These are phyloP conservation scores for Cryptococcus sp. DNA, from an alignment of 1,284 basidiomycete genomes.

Conservation along the genomic window DNA sequence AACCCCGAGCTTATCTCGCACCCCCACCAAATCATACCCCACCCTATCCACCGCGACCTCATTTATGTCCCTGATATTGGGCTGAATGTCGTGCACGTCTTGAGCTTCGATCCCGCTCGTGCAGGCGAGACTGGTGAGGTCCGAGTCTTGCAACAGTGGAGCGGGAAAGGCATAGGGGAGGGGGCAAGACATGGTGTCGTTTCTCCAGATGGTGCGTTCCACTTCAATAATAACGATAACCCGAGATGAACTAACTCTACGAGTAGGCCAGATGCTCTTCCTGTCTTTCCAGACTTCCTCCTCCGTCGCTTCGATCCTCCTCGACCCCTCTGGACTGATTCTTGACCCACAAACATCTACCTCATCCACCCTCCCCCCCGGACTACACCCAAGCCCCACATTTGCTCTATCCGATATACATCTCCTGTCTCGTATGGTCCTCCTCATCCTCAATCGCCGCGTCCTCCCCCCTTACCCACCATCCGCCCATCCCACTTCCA, in stretches of 20 bases:
- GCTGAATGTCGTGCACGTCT: background rate
- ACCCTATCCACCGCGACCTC: too few relatives aligned
- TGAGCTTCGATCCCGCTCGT: too few relatives aligned
- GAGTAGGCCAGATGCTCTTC: background rate
- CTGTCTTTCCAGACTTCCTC: conserved; percentile 1
- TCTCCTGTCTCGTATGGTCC: too few relatives aligned
- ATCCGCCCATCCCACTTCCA: too few relatives aligned
- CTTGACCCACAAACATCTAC: too few relatives aligned
- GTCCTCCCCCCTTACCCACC: background rate
- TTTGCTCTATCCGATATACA: too few relatives aligned
- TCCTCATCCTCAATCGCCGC: background rate
- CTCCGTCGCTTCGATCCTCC: background rate
- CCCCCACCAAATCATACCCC: too few relatives aligned
- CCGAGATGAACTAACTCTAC: background rate
- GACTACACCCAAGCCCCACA: too few relatives aligned
- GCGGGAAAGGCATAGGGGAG: background rate
- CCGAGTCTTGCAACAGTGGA: background rate
- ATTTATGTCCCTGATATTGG: conserved; percentile 1
- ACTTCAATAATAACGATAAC: background rate
- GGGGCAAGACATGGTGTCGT: background rate
- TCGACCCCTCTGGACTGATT: background rate
- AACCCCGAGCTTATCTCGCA: too few relatives aligned
- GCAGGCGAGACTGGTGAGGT: background rate
- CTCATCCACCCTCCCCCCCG: too few relatives aligned
- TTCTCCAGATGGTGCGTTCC: background rate